Base-by-base conservation (phyloP, 164 flowering plant genomes). In the Tetrastigma voinierianum region DNA sequence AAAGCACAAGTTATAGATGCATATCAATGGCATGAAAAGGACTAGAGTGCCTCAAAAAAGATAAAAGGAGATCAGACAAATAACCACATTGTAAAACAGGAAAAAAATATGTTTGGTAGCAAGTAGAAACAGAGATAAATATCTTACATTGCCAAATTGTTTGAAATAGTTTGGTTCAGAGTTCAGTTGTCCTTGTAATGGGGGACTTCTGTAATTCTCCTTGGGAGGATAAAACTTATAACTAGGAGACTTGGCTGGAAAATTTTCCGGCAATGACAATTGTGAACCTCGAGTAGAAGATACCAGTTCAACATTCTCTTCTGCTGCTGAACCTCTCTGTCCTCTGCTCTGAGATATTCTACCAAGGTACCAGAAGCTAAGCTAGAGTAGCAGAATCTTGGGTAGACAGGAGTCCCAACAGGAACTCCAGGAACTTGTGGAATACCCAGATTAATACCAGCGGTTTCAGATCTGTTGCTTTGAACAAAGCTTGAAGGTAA, bases 61-160 rank as follows among this genome's bases (percentile, higher is more conserved):
- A 24, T 17, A 51, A 10, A 8, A 18, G 15, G 23, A 17, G 2
- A 6, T n/a, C 10, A 25, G 62, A 43, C 9, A 44, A 7, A 60
- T 52, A n/a, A 17, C 14, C 1, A 1, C 4, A 17, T 9, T 43
- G 10, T 44, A n/a, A 57, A 25, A 57, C 19, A 57, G 17, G 9
- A 47, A 61, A 47, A 61, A 20, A 65, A 65, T 44, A 18, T 19
- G 21, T 9, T 16, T 14, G 51, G 43, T 61, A 52, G 43, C 64
- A 49, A 20, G 10, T 55, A 68, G 57, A 14, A 60, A 9, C 10
- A 48, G n/a, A 48, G 58, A 44, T 4, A 62, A 51, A 45, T 20
- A 43, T 67, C 61, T 78, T 85, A 93, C 98, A 83, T 81, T 89
- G 64, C 79, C 74, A 57, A 77, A 81, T 51, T 86, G 86, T 67